Evolutionary conservation across 106 monocot genomes (phyloP).

Genomic region (Dendrobium huoshanense): DNA sequence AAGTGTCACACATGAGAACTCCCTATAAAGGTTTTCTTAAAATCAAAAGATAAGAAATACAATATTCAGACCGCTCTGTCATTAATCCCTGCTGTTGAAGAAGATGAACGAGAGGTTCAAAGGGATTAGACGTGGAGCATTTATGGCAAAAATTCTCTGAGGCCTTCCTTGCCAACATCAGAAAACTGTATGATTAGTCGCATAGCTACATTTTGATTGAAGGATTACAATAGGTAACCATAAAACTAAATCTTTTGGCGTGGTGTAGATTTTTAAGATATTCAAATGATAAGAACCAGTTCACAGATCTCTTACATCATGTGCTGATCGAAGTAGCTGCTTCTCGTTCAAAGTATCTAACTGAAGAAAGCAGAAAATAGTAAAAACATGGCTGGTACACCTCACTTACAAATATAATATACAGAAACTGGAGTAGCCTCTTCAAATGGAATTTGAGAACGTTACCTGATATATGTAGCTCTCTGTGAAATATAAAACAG

Average conservation of each 20-base stretch:
- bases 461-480: slow-evolving; percentile 94
- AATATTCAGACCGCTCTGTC: slow-evolving; percentile 45
- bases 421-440: not conserved
- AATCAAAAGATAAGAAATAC: not conserved
- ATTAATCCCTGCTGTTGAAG: slow-evolving; percentile 51
- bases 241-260: not conserved
- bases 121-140: slow-evolving; percentile 19
- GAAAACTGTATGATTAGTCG: not conserved
- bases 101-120: slow-evolving; percentile 49
- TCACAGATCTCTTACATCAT: slow-evolving; percentile 8
- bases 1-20: not conserved
- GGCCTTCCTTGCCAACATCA: slow-evolving; percentile 22
- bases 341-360: slow-evolving; percentile 72
- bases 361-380: slow-evolving; percentile 26
- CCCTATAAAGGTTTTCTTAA: not conserved
- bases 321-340: slow-evolving; percentile 21
- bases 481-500: slow-evolving; percentile 69
- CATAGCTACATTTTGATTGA: not conserved
- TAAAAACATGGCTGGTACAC: not conserved
- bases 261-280: not conserved
- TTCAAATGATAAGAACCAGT: not conserved
- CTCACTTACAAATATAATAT: slow-evolving; percentile 8
- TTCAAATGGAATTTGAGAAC: not conserved
- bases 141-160: not conserved
- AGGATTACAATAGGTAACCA: not conserved